Percentiles rank a stretch among this genome's conserved stretches.
Conservation (phyloP, 306 rosid species). For the Cicer chorassanicum region DNA sequence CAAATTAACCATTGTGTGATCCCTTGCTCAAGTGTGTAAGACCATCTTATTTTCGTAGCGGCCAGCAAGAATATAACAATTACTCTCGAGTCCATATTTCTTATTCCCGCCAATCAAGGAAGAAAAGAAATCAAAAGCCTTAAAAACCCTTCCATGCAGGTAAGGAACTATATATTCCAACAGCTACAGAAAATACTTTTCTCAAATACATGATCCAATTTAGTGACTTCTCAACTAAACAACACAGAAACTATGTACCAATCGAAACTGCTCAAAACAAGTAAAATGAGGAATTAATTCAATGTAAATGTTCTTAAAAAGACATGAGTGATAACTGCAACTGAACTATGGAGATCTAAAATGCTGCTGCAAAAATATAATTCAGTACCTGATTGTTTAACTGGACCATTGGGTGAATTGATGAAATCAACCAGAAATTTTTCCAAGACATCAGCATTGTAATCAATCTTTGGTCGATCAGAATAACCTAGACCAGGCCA, state of each 20-base stretch:
- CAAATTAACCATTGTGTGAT: constrained; percentile 5
- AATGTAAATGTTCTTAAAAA: background rate
- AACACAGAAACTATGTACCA: constrained; percentile 6
- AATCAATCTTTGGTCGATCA: constrained; percentile 89
- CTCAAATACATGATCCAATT: constrained; percentile 3
- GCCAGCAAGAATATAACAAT: constrained; percentile 20
- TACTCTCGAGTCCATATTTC: background rate
- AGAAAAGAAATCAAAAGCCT: background rate
- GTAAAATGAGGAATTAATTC: constrained; percentile 7
- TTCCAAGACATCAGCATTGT: constrained; percentile 82
- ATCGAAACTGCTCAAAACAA: constrained; percentile 24
- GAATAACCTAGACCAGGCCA: constrained; percentile 99
- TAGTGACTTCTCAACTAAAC: constrained; percentile 8
- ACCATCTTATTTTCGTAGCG: background rate
- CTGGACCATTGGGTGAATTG: constrained; percentile 75
- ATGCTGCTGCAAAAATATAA: constrained; percentile 20
- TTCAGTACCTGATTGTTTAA: constrained; percentile 65
- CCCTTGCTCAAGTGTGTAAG: constrained; percentile 16
- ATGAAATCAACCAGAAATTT: constrained; percentile 83
- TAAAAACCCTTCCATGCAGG: constrained; percentile 1
- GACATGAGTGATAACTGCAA: constrained; percentile 22
- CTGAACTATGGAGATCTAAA: constrained; percentile 6
- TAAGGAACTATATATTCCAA: constrained; percentile 15
- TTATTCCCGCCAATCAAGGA: background rate
- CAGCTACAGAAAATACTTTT: constrained; percentile 12